Evolutionary conservation across 2,329 filamentous ascomycete species (phyloP), one percentile per base, ranked within the genome.

Genomic region (Zopfia rhizophila): DNA sequence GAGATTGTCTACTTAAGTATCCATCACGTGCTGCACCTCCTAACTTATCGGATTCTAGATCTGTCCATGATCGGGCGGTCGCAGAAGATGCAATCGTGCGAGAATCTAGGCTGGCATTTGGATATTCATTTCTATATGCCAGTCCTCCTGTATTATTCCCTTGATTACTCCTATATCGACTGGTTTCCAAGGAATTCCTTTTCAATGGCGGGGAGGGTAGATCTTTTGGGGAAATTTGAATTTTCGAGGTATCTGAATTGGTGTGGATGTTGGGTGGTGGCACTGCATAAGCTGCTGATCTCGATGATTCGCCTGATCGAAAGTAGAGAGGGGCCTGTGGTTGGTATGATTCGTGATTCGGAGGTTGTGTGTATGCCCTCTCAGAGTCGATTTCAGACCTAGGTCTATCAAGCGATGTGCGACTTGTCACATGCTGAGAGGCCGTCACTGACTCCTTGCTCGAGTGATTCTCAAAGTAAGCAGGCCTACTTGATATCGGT

Each of bases 101-200:
- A 18, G 60, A 38, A 30, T 64, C 59, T 12, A 50, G 28, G 1
- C 48, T 29, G 11, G 58, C 32, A 13, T 55, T 56, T 3, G 78
- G 77, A 52, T 79, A 81, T 51, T 81, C 78, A 49, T 76, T 79
- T 51, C 79, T 72, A 55, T 81, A 81, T 0, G 74, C 68, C 14
- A 74, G 68, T 32, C 70, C 53, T 13, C 43, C 38, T 8, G 60
- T 53, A 18, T 24, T 41, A 16, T 17, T 44, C 12, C 27, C 31
- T 51, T 22, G 48, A 17, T 21, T 58, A 48, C 5, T 46, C 25
- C 38, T 48, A 6, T 30, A 16, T 39, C 41, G 39, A 21, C 22
- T 30, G 19, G 35, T n/a, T 12, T 55, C 55, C 2, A 54, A 22
- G 12, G 55, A 53, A 7, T 30, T 36, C 23, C 37, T 43, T 14